Base-by-base conservation (phyloP, 2,329 filamentous ascomycete species). In the Colletotrichum chrysophilum region DNA sequence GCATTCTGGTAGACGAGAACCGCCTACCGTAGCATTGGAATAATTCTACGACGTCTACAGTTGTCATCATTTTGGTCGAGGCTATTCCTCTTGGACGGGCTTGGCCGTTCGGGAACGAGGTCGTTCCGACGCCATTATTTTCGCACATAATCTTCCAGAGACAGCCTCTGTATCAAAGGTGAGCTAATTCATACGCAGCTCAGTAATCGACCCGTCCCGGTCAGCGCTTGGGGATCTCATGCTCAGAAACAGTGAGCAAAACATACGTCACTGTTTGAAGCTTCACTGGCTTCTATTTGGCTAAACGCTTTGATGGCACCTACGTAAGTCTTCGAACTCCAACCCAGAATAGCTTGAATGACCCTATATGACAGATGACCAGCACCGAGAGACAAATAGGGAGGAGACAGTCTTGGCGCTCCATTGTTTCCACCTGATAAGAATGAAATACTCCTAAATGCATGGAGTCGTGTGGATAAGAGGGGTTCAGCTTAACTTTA, bases 341-440 rank as follows among this genome's bases (percentile, higher is more conserved):
- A 1, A 16, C 14, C 21, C 32, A 28, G 13, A 65, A 43, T 36
- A 65, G 24, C n/a, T 13, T 6, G 18, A 10, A 48, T 0, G 7
- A 2, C 43, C 10, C 43, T 2, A 21, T 48, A 21, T 48, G n/a
- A 21, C 43, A 52, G n/a, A 24, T 34, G 13, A 38, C 18, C 12
- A 34, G 12, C 60, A 62, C 13, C 14, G 13, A 21, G 60, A 52
- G 10, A 14, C 26, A 43, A 21, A 61, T 55, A 28, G 13, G 38
- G 38, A 28, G 64, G 26, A 66, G 38, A 16, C 28, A 13, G 8
- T 7, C 65, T 66, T 67, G 48, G 28, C 65, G 16, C 65, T 67
- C 48, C 48, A 24, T 30, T 24, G 43, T 55, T 67, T 56, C 30
- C 65, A 67, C 65, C n/a, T n/a, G 43, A 56, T 55, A 67, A 67